A percentile compares a stretch with the other conserved stretches of the same genome.
Evolutionary conservation across 129 eudicot genomes (phyloP).

Genomic region (Centrapalus pauciflorus): DNA sequence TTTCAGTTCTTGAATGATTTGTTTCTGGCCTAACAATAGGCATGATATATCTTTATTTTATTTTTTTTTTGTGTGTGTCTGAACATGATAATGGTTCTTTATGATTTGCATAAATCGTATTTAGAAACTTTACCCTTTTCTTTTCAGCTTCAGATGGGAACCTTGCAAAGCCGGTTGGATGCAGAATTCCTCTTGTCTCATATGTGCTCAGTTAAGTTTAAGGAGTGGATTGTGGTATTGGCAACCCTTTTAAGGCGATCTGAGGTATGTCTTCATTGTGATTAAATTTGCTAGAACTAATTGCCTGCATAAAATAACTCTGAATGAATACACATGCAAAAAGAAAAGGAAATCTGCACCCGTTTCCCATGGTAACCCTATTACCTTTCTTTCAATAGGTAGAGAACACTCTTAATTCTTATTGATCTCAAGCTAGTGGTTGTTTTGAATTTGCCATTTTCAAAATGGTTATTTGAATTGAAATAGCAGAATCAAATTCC

Average conservation of each 20-base stretch:
- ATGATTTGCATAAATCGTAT: neutral
- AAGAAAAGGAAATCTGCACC: neutral
- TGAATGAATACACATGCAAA: neutral
- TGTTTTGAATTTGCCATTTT: too few species aligned
- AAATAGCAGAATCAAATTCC: neutral
- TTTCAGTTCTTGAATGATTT: too few species aligned
- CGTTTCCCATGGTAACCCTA: neutral
- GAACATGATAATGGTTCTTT: constrained; percentile 9
- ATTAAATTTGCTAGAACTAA: neutral
- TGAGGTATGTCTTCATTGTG: constrained; percentile 48
- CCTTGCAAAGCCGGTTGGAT: constrained; percentile 94
- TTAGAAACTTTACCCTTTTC: neutral
- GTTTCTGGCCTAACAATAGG: too few species aligned
- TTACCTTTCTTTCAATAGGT: neutral
- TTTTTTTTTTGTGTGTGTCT: too few species aligned
- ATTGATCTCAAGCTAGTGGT: neutral
- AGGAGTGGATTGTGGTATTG: constrained; percentile 97
- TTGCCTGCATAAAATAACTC: neutral
- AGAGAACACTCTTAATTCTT: neutral
- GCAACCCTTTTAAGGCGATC: constrained; percentile 93
- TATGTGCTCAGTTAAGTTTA: constrained; percentile 98
- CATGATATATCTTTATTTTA: too few species aligned
- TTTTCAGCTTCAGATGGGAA: constrained; percentile 85
- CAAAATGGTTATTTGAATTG: neutral
- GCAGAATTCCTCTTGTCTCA: constrained; percentile 98